A percentile compares a stretch with the other conserved stretches of the same genome.
phyloP scores from a whole-genome alignment of 2,329 filamentous ascomycete species.

The Scorias spongiosa region DNA sequence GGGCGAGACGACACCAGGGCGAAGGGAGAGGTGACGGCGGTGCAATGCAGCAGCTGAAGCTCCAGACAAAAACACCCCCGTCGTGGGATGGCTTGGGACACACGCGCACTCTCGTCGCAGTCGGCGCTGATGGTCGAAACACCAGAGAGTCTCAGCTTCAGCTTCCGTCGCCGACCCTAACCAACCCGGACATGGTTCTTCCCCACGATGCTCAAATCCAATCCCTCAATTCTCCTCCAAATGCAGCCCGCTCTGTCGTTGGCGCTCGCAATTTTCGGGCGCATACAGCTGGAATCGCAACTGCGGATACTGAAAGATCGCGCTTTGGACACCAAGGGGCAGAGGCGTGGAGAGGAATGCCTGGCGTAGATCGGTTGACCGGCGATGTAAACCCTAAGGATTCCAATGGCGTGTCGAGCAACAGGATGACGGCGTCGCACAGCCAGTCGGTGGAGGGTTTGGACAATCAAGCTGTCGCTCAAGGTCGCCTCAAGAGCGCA shows the following conservation, averaged over 20 bases:
- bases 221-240: constrained; percentile 9
- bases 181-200: constrained; percentile 88
- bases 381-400: constrained; percentile 7
- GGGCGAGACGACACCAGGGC: no score
- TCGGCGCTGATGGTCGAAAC: background rate
- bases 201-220: constrained; percentile 39
- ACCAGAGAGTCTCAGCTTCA: background rate
- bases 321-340: background rate
- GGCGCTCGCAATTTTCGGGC: background rate
- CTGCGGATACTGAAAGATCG: background rate
- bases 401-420: constrained; percentile 15
- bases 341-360: no score
- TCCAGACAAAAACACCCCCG: background rate
- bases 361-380: background rate
- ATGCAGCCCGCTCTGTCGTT: background rate
- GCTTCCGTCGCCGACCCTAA: constrained; percentile 67
- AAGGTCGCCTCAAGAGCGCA: background rate
- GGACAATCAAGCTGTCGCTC: background rate
- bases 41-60: background rate
- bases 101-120: background rate
- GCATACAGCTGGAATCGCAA: background rate
- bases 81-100: background rate
- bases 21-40: background rate
- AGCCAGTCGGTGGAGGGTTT: constrained; percentile 8
- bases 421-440: constrained; percentile 18